Evolutionary conservation across 371 early-diverging fungal species (phyloP), one percentile per base, ranked within the genome.

Genomic region (Syncephalastrum contaminatum): DNA sequence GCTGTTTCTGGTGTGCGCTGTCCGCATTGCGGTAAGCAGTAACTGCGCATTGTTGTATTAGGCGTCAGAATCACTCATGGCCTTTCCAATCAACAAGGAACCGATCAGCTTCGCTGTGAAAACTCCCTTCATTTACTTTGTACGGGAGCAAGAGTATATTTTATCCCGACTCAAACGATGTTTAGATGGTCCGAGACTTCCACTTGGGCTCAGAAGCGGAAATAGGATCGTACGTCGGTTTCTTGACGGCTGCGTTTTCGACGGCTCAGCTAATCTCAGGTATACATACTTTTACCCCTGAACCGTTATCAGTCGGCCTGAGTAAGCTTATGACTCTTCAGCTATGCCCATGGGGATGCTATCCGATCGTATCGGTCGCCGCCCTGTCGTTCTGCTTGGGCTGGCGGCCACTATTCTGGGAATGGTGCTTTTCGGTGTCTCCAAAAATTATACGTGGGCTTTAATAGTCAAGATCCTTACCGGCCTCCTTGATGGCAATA

Each of bases 351-450:
- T 87, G 87, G 86, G 84, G 4, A 80, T 76, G 43, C 57, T 89
- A 13, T 84, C 87, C 3, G 92, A 93, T 67, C 74, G 85, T 21
- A 76, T 73, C 41, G 74, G 77, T 16, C 76, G 96, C 36, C 64
- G 89, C 43, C 95, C 95, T 1, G 87, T 93, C 1, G 68, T 94
- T n/a, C 66, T 95, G 10, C 62, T 85, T 8, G 96, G 96, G 1
- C 67, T 94, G 18, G 49, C 83, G 20, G 94, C 93, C 21, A 92
- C 90, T 13, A 74, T 85, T 2, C 53, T 86, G 3, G 78, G 86
- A n/a, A 80, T 83, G 21, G 16, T 88, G 6, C 50, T 87, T 22
- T 94, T 96, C 69, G 96, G 95, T 2, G 59, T 90, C 12, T 84
- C 87, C 40, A 81, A 78, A 39, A 78, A 83, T 4, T 84, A 85